Evolutionary conservation across 2,329 filamentous ascomycete genomes (phyloP).

Genomic region (Diaporthe aspalathi): DNA sequence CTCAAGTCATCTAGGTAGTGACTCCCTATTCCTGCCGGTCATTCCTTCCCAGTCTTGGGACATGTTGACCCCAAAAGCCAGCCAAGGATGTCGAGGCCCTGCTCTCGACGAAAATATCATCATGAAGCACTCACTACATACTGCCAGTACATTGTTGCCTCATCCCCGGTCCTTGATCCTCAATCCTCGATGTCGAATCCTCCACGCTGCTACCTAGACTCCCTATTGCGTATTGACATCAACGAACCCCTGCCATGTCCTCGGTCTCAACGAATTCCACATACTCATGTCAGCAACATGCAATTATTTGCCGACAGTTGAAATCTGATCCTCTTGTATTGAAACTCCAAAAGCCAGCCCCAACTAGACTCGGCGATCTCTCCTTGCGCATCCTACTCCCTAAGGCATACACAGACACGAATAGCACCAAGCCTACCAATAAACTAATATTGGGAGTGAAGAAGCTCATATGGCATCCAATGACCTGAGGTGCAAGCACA

Average conservation of each 20-base stretch:
- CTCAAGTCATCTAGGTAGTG: not conserved
- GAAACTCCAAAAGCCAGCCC: not conserved
- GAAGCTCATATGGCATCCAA: not conserved
- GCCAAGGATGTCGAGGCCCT: not conserved
- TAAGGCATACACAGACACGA: not conserved
- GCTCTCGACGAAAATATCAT: not conserved
- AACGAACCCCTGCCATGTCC: not conserved
- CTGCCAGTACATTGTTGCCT: not conserved
- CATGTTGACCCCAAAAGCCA: not conserved
- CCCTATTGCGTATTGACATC: not conserved
- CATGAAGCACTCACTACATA: not conserved
- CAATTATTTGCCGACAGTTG: no score
- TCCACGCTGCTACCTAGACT: constrained; percentile 9
- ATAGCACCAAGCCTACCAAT: not conserved
- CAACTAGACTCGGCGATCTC: not conserved
- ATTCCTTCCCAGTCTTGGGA: constrained; percentile 8
- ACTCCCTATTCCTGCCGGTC: not conserved
- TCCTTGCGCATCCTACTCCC: no score
- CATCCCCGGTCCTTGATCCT: no score
- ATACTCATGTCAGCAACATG: not conserved
- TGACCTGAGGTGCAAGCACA: not conserved
- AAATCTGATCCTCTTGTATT: not conserved
- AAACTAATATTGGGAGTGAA: not conserved
- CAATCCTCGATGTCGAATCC: not conserved
- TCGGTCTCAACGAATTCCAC: not conserved